Evolutionary conservation across 768 basidiomycete species (phyloP), one percentile per base, ranked within the genome.

Genomic region (Trametes cingulata): DNA sequence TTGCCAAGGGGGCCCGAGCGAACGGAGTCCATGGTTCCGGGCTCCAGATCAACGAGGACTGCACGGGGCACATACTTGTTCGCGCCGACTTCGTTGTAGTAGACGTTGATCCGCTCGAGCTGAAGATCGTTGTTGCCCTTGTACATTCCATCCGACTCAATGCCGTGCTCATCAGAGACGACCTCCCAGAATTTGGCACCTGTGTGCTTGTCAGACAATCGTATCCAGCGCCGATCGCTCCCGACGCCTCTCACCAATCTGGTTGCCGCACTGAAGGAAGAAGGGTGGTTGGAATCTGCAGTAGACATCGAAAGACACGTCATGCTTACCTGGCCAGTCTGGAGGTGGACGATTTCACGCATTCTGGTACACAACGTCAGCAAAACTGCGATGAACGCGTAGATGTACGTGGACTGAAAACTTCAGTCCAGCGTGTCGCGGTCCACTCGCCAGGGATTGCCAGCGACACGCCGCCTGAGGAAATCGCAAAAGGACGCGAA

Each of bases 271-370:
- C 93, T 88, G 67, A 41, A 33, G 39, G 68, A 62, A 64, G 72
- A 70, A 66, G 58, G 67, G 64, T 56, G 68, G 52, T 74, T 68
- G 62, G 68, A 61, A 43, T 42, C 25, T 25, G 54, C 49, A 35
- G 20, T 58, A 14, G n/a, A 25, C 36, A 39, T 33, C 39, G 24
- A 35, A 36, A 56, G 62, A 48, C 35, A 29, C 36, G 43, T 55
- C 36, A 50, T 52, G 73, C 80, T 68, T 71, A 93, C 93, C 86
- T 97, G 96, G 80, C 96, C 96, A 65, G 96, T 98, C 78, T 98
- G 96, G 72, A 98, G 87, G 80, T 98, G 96, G 75, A 98, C 95
- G 79, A 98, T 98, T 88, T 98, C 95, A 83, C 95, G 92, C 92
- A 93, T 94, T 83, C 91, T 93, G 68, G 43, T 72, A 52, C 22